Evolutionary conservation across 345 rosid species (phyloP).

Genomic region (Brassica nigra): DNA sequence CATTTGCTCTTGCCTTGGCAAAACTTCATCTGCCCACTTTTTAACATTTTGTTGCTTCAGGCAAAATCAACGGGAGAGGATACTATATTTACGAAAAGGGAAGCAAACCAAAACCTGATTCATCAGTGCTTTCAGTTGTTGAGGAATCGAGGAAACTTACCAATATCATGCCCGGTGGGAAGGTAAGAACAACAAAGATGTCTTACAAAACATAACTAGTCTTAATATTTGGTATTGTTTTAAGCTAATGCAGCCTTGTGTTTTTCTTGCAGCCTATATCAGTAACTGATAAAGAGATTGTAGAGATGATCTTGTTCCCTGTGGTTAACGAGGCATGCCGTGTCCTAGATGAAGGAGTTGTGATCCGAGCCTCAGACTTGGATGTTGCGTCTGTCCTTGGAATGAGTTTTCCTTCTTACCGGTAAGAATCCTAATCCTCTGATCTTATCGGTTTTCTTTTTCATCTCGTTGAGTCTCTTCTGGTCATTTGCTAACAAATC

Average conservation of each 20-base stretch:
- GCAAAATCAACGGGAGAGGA: slow-evolving; percentile 89
- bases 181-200: slow-evolving; percentile 48
- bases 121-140: slow-evolving; percentile 65
- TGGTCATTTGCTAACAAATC: not conserved
- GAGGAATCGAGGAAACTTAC: slow-evolving; percentile 68
- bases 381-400: slow-evolving; percentile 93
- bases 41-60: slow-evolving; percentile 40
- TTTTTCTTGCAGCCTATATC: slow-evolving; percentile 62
- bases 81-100: slow-evolving; percentile 82
- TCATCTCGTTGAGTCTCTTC: not conserved
- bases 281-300: slow-evolving; percentile 72
- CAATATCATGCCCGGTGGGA: slow-evolving; percentile 88
- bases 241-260: not conserved
- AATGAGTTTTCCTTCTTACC: slow-evolving; percentile 96
- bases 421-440: no score
- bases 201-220: slow-evolving; percentile 1
- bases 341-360: slow-evolving; percentile 80
- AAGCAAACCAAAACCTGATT: slow-evolving; percentile 83
- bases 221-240: slow-evolving; percentile 8
- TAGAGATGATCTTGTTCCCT: slow-evolving; percentile 93
- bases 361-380: slow-evolving; percentile 83
- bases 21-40: not conserved
- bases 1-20: slow-evolving; percentile 2
- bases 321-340: slow-evolving; percentile 92
- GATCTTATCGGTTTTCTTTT: no score